Evolutionary conservation across 225 moss, liverwort and hornwort genomes (phyloP).

Genomic region (Bryoerythrophyllum caledonicum): DNA sequence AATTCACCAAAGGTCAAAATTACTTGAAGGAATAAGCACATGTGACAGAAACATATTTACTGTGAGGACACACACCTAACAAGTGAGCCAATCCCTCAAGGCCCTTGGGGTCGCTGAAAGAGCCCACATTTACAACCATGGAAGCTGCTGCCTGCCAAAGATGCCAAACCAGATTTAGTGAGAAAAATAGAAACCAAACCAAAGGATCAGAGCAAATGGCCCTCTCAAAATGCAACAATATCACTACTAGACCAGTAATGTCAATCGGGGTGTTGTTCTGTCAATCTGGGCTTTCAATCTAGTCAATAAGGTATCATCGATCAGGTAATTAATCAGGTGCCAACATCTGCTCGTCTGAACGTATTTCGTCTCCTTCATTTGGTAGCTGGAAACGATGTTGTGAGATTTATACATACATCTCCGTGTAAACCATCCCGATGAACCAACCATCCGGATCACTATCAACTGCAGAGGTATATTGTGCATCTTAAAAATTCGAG

Average conservation of each 20-base stretch:
- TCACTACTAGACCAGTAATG: background rate
- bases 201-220: background rate
- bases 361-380: background rate
- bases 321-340: background rate
- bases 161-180: background rate
- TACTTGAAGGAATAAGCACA: background rate
- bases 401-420: background rate
- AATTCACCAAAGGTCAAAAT: slow-evolving; percentile 9
- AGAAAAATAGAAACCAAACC: background rate
- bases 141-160: slow-evolving; percentile 64
- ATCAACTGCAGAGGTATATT: background rate
- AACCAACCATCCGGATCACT: background rate
- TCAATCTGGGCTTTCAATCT: background rate
- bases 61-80: slow-evolving; percentile 47
- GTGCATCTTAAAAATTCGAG: background rate
- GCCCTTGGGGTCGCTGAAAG: slow-evolving; percentile 75
- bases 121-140: slow-evolving; percentile 73
- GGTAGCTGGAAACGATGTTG: background rate
- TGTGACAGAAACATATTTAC: background rate
- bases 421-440: too few species aligned
- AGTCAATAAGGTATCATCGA: background rate
- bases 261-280: background rate
- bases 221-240: background rate
- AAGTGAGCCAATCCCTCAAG: slow-evolving; percentile 78
- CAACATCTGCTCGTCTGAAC: background rate